A percentile compares a stretch with the other conserved stretches of the same genome.
These are phyloP conservation scores for Fusarium pseudocircinatum DNA, from an alignment of 2,329 filamentous ascomycete species.

Conservation along the genomic window DNA sequence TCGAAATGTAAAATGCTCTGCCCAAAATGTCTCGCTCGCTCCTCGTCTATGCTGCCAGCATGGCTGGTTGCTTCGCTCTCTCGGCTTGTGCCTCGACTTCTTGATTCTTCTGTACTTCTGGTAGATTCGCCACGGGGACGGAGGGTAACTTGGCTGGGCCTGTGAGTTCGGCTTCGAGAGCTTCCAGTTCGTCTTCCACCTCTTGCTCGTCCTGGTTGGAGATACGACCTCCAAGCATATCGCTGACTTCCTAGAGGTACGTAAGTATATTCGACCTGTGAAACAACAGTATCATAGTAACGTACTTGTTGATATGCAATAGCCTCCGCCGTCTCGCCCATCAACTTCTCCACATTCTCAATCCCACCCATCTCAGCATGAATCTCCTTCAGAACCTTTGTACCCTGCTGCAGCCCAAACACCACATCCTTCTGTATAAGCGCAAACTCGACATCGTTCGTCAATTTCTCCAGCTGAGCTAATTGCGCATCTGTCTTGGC, in stretches of 20 bases:
- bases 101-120: conserved; percentile 37
- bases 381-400: conserved; percentile 87
- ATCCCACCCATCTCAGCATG: conserved; percentile 96
- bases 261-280: conserved; percentile 9
- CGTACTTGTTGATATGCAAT: conserved; percentile 87
- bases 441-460: conserved; percentile 91
- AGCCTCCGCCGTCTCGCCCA: conserved; percentile 91
- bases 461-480: conserved; percentile 91
- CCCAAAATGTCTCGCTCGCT: neutral
- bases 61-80: conserved; percentile 48
- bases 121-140: conserved; percentile 49
- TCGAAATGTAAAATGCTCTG: conserved; percentile 30
- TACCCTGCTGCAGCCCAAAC: conserved; percentile 92
- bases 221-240: conserved; percentile 88
- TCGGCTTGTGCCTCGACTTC: conserved; percentile 33
- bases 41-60: conserved; percentile 48
- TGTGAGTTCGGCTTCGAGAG: conserved; percentile 67
- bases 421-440: conserved; percentile 96
- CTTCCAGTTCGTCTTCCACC: conserved; percentile 93
- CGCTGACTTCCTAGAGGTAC: conserved; percentile 79
- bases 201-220: conserved; percentile 97
- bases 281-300: neutral
- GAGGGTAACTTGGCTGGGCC: conserved; percentile 42
- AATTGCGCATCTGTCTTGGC: conserved; percentile 91
- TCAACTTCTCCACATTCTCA: conserved; percentile 92